Base-by-base conservation (phyloP, 305 asterid genomes). In the Solanum hybrid region DNA sequence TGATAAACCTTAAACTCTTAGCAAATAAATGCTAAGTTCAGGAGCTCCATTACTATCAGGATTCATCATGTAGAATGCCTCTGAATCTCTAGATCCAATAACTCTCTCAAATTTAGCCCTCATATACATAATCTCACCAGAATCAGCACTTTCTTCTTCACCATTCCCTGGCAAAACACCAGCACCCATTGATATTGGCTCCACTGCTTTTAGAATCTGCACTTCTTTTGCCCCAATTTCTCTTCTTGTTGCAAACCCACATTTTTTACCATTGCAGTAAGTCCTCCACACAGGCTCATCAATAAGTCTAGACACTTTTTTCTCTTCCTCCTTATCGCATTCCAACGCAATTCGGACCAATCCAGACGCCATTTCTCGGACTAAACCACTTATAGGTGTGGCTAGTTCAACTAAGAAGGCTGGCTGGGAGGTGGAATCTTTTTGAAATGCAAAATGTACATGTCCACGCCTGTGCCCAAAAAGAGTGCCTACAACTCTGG, bases 91-190 rank as follows among this genome's bases (percentile, higher is more conserved):
- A 10, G 95, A 93, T 33, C 96, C 96, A 29, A 94, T 92, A 35
- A 94, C 95, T 85, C 95, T 94, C 79, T 94, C 95, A 89, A 94
- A 94, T 82, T 93, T 94, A 1, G 95, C 95, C 88, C 97, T 95
- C 96, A 95, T 93, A 86, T 94, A 95, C 95, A 95, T 94, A 29
- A 95, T 18, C 78, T 94, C 97, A 8, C 93, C 92, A 16, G 89
- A 92, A 7, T 84, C 90, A 33, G 90, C 37, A n/a, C 86, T 89
- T 34, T 36, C 80, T 11, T 34, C 90, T 51, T 51, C 75, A 8
- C 86, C 89, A 31, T 86, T 91, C 18, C 86, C 94, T n/a, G 93
- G 93, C 86, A 94, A 75, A 76, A 95, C 96, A 26, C 97, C 95
- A 3, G 96, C 97, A 0, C 97, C 97, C 94, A 91, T 93, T 22